Conservation (phyloP, 257 asterid species). For the Nyctanthes arbortristis region DNA sequence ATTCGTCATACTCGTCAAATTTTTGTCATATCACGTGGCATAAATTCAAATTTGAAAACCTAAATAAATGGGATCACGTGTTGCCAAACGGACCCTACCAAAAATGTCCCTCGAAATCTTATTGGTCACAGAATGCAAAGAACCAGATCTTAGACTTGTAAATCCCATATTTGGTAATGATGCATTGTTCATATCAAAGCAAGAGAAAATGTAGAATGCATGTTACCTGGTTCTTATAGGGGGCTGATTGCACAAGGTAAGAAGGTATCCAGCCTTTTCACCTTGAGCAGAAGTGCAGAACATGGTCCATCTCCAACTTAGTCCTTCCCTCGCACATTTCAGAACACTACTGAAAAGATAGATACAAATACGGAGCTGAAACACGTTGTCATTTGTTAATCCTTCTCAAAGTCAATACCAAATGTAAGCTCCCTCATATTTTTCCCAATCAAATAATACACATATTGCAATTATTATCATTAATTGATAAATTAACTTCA, state of each 20-base stretch:
- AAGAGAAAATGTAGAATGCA: too few species aligned
- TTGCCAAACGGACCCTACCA: too few species aligned
- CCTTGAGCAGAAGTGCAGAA: background rate
- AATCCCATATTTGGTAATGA: background rate
- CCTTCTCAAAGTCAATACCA: background rate
- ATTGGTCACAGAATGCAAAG: background rate
- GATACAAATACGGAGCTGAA: background rate
- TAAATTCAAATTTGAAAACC: too few species aligned
- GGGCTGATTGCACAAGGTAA: background rate
- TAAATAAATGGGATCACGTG: too few species aligned
- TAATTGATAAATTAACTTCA: too few species aligned
- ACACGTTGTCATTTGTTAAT: background rate
- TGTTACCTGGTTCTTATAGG: background rate
- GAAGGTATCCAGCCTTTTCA: background rate
- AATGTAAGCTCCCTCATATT: slow-evolving; percentile 10
- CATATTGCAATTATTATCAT: slow-evolving; percentile 6
- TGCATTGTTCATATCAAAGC: background rate
- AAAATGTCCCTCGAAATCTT: background rate
- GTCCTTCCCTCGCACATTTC: background rate
- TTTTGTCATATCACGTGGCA: too few species aligned
- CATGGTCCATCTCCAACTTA: background rate
- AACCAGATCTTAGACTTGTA: background rate
- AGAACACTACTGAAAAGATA: background rate
- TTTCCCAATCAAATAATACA: slow-evolving; percentile 16
- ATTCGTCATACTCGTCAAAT: too few species aligned